Percentiles rank a stretch among this genome's conserved stretches.
These are phyloP conservation scores for Selenicereus undatus DNA, from an alignment of 148 eudicot genomes.

Conservation along the genomic window DNA sequence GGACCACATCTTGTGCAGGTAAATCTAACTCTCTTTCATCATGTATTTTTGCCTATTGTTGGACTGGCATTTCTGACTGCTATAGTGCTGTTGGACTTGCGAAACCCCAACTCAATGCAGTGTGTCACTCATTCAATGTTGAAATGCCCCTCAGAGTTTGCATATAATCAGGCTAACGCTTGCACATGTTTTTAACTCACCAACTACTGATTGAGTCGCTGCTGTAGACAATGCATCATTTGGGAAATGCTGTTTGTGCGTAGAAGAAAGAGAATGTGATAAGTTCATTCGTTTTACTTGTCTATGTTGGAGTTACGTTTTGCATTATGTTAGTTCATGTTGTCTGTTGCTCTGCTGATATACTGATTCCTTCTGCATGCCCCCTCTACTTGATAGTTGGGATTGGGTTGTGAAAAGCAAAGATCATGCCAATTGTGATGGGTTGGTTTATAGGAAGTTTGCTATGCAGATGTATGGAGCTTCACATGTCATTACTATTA, in stretches of 20 bases:
- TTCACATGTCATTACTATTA: background rate
- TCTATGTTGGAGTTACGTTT: background rate
- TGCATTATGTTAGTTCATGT: background rate
- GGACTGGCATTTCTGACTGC: background rate
- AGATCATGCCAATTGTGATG: background rate
- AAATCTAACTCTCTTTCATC: constrained; percentile 16
- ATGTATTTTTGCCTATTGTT: background rate
- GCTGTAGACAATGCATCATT: background rate
- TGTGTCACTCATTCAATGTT: background rate
- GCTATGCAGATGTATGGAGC: background rate
- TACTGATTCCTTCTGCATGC: background rate
- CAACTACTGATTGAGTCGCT: background rate
- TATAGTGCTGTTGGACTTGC: background rate
- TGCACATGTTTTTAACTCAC: background rate
- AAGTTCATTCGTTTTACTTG: background rate
- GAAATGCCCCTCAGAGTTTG: background rate
- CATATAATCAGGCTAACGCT: background rate
- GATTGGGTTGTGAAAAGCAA: background rate
- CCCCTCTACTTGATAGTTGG: background rate
- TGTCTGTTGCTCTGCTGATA: background rate
- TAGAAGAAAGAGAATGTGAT: background rate
- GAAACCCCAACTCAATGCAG: background rate
- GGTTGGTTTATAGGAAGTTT: background rate
- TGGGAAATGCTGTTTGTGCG: background rate
- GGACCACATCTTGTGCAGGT: constrained; percentile 75